Percentiles rank a stretch among this genome's conserved stretches.
Conservation (phyloP, 2,329 filamentous ascomycete genomes). For the Pestalotiopsis fici region DNA sequence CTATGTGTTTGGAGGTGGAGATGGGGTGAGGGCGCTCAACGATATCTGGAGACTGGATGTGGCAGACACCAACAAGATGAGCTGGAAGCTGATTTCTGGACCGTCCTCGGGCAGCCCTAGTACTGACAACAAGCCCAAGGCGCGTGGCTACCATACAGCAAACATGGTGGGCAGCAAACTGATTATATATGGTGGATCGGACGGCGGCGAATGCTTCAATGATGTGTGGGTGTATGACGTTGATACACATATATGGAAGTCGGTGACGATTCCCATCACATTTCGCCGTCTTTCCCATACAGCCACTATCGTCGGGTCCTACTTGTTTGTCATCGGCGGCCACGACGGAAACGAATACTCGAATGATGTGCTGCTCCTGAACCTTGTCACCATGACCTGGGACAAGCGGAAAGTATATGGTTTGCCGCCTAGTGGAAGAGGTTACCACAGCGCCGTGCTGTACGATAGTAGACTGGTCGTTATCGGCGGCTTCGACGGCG, state of each 20-base stretch:
- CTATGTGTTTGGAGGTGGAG: constrained; percentile 72
- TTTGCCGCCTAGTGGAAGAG: constrained; percentile 60
- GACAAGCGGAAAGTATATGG: constrained; percentile 68
- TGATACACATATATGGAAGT: constrained; percentile 60
- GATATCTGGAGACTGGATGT: constrained; percentile 75
- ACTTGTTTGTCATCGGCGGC: constrained; percentile 69
- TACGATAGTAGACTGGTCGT: constrained; percentile 66
- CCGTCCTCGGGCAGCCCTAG: constrained; percentile 23
- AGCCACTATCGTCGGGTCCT: constrained; percentile 69
- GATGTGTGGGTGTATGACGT: constrained; percentile 76
- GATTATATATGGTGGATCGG: constrained; percentile 70
- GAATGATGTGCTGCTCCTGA: constrained; percentile 68
- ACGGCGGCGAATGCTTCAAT: constrained; percentile 72
- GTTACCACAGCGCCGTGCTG: constrained; percentile 67
- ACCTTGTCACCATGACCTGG: constrained; percentile 75
- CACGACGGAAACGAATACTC: constrained; percentile 72
- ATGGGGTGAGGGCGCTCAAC: constrained; percentile 69
- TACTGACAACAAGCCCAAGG: constrained; percentile 49
- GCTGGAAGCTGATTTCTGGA: constrained; percentile 64
- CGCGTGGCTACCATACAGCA: constrained; percentile 70
- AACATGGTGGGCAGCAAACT: constrained; percentile 74
- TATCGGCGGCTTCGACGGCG: constrained; percentile 69
- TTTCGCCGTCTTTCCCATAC: constrained; percentile 68
- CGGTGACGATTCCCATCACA: constrained; percentile 60
- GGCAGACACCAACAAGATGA: constrained; percentile 66